phyloP scores from a whole-genome alignment of 1,284 basidiomycete species.

The Marasmius tenuissimus region DNA sequence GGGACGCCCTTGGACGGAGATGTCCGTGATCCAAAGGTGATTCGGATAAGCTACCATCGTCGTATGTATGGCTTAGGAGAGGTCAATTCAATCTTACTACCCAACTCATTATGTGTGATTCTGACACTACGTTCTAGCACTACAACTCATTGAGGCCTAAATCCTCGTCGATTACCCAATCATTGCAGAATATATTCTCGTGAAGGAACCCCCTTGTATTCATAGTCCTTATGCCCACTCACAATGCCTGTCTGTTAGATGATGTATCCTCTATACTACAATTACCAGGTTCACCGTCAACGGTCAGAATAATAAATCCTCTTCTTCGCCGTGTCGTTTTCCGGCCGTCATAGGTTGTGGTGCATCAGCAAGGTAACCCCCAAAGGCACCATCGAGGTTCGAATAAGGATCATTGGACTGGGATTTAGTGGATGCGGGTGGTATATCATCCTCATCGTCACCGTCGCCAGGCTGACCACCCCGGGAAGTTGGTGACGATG shows the following conservation, averaged over 20 bases:
- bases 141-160: constrained; percentile 83
- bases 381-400: constrained; percentile 70
- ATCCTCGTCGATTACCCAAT: constrained; percentile 37
- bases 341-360: constrained; percentile 52
- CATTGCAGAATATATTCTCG: constrained; percentile 37
- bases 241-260: neutral
- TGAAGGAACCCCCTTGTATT: neutral
- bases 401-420: constrained; percentile 67
- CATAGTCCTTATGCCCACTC: constrained; percentile 18
- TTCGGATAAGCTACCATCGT: constrained; percentile 87
- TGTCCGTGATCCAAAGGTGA: constrained; percentile 43
- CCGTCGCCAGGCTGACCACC: constrained; percentile 26
- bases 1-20: constrained; percentile 31
- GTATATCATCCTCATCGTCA: constrained; percentile 33
- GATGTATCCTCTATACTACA: neutral
- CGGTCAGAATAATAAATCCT: constrained; percentile 55
- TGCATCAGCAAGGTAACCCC: constrained; percentile 62
- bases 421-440: constrained; percentile 15
- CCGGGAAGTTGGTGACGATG: constrained; percentile 27
- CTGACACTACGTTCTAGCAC: constrained; percentile 51
- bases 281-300: neutral
- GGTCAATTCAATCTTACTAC: constrained; percentile 45
- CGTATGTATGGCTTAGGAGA: constrained; percentile 93
- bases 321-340: constrained; percentile 37
- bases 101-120: neutral